Evolutionary conservation across 148 eudicot species (phyloP).

Genomic region (Fagopyrum tataricum): DNA sequence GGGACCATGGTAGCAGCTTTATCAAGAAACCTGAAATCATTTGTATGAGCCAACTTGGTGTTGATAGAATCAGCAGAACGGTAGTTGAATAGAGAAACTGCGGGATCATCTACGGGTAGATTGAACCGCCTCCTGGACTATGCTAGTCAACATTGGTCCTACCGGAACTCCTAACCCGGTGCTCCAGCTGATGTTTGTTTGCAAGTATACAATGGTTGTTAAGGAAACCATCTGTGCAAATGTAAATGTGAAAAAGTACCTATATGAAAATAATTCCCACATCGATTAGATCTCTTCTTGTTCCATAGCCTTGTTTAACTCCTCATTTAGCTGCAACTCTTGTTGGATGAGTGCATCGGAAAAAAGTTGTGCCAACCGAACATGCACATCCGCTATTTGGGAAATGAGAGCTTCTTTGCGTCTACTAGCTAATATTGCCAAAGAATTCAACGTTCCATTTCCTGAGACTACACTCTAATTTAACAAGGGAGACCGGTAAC

Average conservation of each 20-base stretch:
- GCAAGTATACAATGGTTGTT: constrained; percentile 69
- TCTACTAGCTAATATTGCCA: too few species aligned
- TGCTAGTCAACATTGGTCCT: constrained; percentile 46
- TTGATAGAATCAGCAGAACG: constrained; percentile 50
- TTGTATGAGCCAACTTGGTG: constrained; percentile 51
- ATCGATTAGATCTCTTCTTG: too few species aligned
- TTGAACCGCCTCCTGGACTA: constrained; percentile 46
- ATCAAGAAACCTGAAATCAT: constrained; percentile 69
- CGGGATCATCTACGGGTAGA: constrained; percentile 26
- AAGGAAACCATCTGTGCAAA: constrained; percentile 74
- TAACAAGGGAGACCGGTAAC: too few species aligned
- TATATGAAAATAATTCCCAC: background rate
- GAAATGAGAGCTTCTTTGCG: too few species aligned
- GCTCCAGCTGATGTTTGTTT: constrained; percentile 66
- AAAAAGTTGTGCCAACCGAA: too few species aligned
- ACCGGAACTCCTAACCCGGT: constrained; percentile 74
- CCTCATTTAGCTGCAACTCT: too few species aligned
- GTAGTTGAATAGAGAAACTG: constrained; percentile 30
- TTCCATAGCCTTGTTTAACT: too few species aligned
- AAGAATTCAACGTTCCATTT: too few species aligned
- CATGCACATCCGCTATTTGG: too few species aligned
- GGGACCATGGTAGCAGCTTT: constrained; percentile 40
- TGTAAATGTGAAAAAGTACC: constrained; percentile 70
- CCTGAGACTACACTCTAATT: too few species aligned
- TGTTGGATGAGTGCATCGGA: too few species aligned